These are phyloP conservation scores for Colletotrichum viniferum DNA, from an alignment of 2,329 filamentous ascomycete genomes.

Conservation along the genomic window DNA sequence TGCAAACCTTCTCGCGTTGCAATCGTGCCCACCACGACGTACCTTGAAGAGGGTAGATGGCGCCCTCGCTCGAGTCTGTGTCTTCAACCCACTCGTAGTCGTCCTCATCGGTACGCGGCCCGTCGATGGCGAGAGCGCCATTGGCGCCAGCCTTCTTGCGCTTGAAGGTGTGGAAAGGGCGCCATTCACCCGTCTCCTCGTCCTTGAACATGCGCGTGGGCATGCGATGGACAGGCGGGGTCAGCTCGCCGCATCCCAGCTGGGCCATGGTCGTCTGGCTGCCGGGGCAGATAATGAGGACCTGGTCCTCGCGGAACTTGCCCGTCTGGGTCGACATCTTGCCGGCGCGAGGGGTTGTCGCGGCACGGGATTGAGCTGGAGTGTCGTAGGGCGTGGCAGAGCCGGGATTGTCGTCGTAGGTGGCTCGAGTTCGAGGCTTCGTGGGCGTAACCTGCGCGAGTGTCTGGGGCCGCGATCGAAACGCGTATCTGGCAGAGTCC, in stretches of 20 bases:
- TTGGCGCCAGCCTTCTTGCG: constrained; percentile 51
- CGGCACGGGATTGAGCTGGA: neutral
- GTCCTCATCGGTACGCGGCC: constrained; percentile 49
- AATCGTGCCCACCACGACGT: constrained; percentile 24
- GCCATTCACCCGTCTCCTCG: constrained; percentile 74
- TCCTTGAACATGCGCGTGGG: constrained; percentile 95
- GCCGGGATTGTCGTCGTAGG: neutral
- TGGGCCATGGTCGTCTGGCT: constrained; percentile 91
- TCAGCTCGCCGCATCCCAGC: constrained; percentile 88
- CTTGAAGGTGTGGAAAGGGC: constrained; percentile 78
- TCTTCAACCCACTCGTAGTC: constrained; percentile 83
- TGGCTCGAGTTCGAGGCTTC: neutral
- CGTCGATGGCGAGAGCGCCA: constrained; percentile 13
- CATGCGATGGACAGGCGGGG: constrained; percentile 84
- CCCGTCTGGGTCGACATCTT: constrained; percentile 60
- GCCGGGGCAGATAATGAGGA: constrained; percentile 77
- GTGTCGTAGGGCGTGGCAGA: neutral
- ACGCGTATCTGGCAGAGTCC: constrained; percentile 2
- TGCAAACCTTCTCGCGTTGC: neutral
- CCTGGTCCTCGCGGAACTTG: constrained; percentile 69
- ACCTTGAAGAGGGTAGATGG: constrained; percentile 82
- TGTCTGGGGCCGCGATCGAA: constrained; percentile 8
- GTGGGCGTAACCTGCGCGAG: neutral
- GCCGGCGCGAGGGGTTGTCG: constrained; percentile 5
- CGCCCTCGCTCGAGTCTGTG: constrained; percentile 83